Conservation (phyloP, 2,329 filamentous ascomycete genomes). For the Pseudogymnoascus sp. region DNA sequence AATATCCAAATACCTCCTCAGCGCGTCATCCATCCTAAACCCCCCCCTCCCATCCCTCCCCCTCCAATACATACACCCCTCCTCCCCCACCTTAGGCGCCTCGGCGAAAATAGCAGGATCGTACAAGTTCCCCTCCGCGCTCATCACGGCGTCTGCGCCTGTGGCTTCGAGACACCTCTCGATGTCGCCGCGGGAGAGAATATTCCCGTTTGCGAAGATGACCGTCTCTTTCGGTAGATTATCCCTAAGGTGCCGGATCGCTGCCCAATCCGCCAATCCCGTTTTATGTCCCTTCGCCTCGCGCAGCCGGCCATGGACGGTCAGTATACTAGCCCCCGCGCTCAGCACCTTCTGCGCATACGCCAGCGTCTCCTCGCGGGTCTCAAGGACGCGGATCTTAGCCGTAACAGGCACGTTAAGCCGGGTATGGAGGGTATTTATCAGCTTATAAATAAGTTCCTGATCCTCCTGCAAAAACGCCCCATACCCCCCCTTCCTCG, state of each 20-base stretch:
- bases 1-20: constrained; percentile 84
- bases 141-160: constrained; percentile 89
- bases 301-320: constrained; percentile 78
- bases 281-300: constrained; percentile 97
- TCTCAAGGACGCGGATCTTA: constrained; percentile 87
- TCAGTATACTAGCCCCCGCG: constrained; percentile 86
- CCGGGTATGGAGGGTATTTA: constrained; percentile 71
- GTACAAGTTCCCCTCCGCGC: constrained; percentile 87
- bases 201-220: constrained; percentile 93
- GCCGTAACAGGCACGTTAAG: constrained; percentile 82
- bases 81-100: constrained; percentile 52
- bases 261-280: constrained; percentile 84
- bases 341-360: constrained; percentile 82
- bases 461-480: constrained; percentile 93
- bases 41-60: constrained; percentile 71
- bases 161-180: constrained; percentile 70
- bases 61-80: constrained; percentile 79
- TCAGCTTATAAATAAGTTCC: constrained; percentile 70
- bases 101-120: constrained; percentile 79
- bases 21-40: constrained; percentile 79
- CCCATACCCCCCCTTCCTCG: constrained; percentile 81
- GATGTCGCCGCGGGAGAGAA: constrained; percentile 72
- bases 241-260: constrained; percentile 73
- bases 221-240: constrained; percentile 80
- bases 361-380: constrained; percentile 72